Base-by-base conservation (phyloP, 208 protist genomes). In the Wallacemonas sp. region DNA sequence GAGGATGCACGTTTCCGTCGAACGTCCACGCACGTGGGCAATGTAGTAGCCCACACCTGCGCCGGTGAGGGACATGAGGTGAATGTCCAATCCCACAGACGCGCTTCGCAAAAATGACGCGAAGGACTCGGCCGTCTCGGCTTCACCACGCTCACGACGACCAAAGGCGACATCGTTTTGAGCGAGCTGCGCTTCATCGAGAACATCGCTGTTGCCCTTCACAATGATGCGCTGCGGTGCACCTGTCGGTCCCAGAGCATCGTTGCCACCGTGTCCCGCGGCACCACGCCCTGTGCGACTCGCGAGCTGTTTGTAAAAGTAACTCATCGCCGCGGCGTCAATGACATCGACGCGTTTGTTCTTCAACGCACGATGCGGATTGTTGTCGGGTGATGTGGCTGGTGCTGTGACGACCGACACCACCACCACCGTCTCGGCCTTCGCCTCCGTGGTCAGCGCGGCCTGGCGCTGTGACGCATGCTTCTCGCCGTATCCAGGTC, bases 21-120 rank as follows among this genome's bases (percentile, higher is more conserved):
- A 59, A 4, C 60, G 44, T 2, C 85, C 83, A 41, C 77, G 75
- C 45, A 91, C 61, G 61, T 86, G 68, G 21, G 68, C 80, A 1
- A 94, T 39, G 69, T 91, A 91, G 73, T 89, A 94, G 11, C 88
- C 88, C 1, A 86, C 79, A 4, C 62, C 72, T 1, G 72, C 88
- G 11, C 82, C 88, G 22, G 80, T 80, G 11, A 91, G 62, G 11
- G 80, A 70, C 88, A 94, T 91, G 44, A 91, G 41, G 26, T 85
- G 76, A 21, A 94, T 86, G 65, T 94, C 88, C 31, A 91, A 70
- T 14, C 84, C 82, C 64, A 94, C 86, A 11, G 76, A 82, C 2
- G 74, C 79, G 54, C 82, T 77, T 1, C 69, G 72, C 27, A 94
- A 22, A 49, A 94, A 91, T 33, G 67, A 31, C 2, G 78, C 67